These are phyloP conservation scores for Candida corydali DNA, from an alignment of 805 yeast species.

Conservation along the genomic window DNA sequence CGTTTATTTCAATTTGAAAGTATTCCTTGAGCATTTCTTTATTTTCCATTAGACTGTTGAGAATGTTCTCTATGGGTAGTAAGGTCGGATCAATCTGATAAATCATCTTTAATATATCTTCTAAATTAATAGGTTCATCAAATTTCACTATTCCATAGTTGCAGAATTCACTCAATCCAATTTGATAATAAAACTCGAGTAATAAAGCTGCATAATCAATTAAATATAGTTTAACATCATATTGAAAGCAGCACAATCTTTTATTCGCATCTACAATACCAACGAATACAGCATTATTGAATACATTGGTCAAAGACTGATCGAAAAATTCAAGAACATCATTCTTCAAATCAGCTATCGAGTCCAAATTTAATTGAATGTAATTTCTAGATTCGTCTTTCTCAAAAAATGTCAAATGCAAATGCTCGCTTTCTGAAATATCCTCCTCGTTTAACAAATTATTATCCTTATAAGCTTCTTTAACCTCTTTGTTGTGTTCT, in stretches of 20 bases:
- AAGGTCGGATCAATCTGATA: constrained; percentile 16
- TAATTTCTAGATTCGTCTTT: constrained; percentile 13
- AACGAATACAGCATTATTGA: constrained; percentile 67
- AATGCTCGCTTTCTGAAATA: constrained; percentile 2
- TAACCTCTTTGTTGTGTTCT: not conserved
- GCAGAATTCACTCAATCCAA: constrained; percentile 71
- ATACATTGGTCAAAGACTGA: constrained; percentile 57
- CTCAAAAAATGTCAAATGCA: not conserved
- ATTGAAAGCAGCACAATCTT: constrained; percentile 79
- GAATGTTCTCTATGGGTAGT: constrained; percentile 14
- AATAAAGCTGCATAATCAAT: constrained; percentile 76
- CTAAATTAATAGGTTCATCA: constrained; percentile 18
- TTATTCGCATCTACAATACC: constrained; percentile 75
- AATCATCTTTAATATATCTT: constrained; percentile 36
- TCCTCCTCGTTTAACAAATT: constrained; percentile 1
- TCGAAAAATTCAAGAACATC: constrained; percentile 46
- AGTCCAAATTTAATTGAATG: constrained; percentile 47
- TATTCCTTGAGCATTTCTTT: constrained; percentile 79
- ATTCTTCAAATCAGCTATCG: constrained; percentile 53
- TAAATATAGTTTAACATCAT: constrained; percentile 70
- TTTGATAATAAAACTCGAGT: constrained; percentile 73
- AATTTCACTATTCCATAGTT: constrained; percentile 60
- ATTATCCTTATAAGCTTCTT: constrained; percentile 4
- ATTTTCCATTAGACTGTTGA: constrained; percentile 39
- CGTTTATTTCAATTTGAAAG: constrained; percentile 51